Evolutionary conservation across 306 rosid species (phyloP), one percentile per base, ranked within the genome.

Genomic region (Begonia fuchsioides): DNA sequence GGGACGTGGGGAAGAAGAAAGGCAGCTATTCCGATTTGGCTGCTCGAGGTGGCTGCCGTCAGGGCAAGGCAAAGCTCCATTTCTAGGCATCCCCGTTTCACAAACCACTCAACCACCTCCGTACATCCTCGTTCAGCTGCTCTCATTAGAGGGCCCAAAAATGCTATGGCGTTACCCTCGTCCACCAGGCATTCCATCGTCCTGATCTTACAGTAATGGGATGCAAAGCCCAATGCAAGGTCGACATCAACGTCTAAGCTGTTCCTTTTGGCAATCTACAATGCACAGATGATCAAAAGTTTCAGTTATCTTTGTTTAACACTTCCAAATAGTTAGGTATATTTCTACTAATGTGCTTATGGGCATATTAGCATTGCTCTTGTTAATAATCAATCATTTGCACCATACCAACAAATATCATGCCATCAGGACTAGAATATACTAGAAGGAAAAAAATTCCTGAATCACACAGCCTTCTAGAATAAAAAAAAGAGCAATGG

Each of bases 21-120:
- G 13, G 82, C 72, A 38, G 93, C 87, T 5, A 78, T 63, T 10
- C 65, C 69, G 56, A 85, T 86, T 71, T 78, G 93, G 72, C 95
- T 77, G 74, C 95, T 85, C 56, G 95, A 85, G 11, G 93, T 81
- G 60, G 95, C 95, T 12, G 95, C 93, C 2, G 95, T 85, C 38
- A 85, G 93, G 62, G 95, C 95, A 60, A 85, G 84, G 65, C 95
- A 85, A 5, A 85, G 87, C 68, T 85, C 95, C 93, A 85, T 85
- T 56, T 81, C 95, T 59, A 83, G 77, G 61, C 95, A 81, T 50
- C 80, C 82, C 58, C 95, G 73, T 63, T 71, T 77, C 64, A 85
- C 86, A 76, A 85, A 85, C 95, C 95, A 85, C 58, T 81, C 93
- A 48, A 85, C 87, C 32, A 85, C 87, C 55, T 68, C 74, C 76